Evolutionary conservation across 2,329 filamentous ascomycete species (phyloP), one percentile per base, ranked within the genome.

Genomic region (Beauveria asiatica): DNA sequence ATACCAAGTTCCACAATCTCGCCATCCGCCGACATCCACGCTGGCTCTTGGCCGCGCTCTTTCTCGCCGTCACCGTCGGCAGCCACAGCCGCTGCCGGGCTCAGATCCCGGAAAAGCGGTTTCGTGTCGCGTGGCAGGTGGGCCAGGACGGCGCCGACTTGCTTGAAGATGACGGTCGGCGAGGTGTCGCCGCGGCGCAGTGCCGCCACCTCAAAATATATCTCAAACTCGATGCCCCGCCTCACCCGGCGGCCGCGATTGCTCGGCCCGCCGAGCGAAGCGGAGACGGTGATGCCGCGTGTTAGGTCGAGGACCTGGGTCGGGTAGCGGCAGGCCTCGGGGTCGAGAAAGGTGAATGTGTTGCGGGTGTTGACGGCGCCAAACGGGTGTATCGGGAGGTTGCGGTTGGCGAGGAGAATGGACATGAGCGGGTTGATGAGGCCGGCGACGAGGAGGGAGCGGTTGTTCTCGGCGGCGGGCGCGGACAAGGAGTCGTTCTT

Each of bases 351-450:
- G 3, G 39, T 59, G 19, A 62, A 62, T 3, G 50, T 58, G 51
- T 62, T 62, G 30, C 45, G 41, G 42, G 61, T 62, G 17, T 62
- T 62, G 44, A 62, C 61, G 45, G 56, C 58, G 23, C 61, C 61
- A 17, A 62, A 59, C 9, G 61, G 61, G 9, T 59, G 49, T 16
- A 62, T 45, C 19, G 61, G 56, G 5, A 55, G 50, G 25, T 59
- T 59, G 30, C 61, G 61, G 37, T 59, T 62, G 37, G 61, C 46
- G 42, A 62, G 56, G 49, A 62, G 56, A 21, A 62, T 57, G 27
- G 61, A 59, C 61, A 62, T 59, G 56, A 62, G 61, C 9, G 61
- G 61, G 45, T 62, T 62, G 44, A 59, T 39, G 19, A 62, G 57
- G 44, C 51, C 57, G 7, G 61, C 19, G 49, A 62, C 27, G 49